phyloP scores from a whole-genome alignment of 495 filamentous ascomycete genomes.

The Talaromyces wortmannii region DNA sequence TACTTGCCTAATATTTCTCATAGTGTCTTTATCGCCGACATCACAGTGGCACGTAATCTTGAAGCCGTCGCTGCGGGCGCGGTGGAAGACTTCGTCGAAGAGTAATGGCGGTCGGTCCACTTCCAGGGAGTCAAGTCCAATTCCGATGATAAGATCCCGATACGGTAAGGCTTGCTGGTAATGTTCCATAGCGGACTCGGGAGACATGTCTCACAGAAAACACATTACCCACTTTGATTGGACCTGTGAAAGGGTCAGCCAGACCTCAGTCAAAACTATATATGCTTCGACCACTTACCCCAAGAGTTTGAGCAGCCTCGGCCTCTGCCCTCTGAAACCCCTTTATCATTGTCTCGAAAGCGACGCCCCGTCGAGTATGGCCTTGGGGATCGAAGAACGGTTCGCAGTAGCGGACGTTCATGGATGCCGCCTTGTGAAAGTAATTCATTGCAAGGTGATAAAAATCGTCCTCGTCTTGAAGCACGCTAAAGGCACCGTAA shows the following conservation, averaged over 20 bases:
- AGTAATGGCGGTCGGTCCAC: slow-evolving; percentile 29
- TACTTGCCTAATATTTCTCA: slow-evolving; percentile 25
- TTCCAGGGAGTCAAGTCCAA: slow-evolving; percentile 36
- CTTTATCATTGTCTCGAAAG: slow-evolving; percentile 20
- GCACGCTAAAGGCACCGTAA: slow-evolving; percentile 29
- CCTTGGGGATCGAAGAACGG: slow-evolving; percentile 19
- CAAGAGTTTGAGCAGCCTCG: slow-evolving; percentile 17
- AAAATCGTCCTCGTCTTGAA: slow-evolving; percentile 29
- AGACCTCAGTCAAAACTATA: too few species aligned
- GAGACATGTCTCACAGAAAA: slow-evolving; percentile 29
- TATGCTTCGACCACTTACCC: slow-evolving; percentile 1
- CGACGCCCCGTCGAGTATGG: slow-evolving; percentile 28
- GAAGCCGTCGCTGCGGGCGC: slow-evolving; percentile 27
- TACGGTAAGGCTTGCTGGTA: slow-evolving; percentile 20
- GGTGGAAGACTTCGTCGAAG: slow-evolving; percentile 26
- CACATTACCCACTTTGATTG: slow-evolving; percentile 31
- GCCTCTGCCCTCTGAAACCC: slow-evolving; percentile 26
- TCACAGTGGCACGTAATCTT: slow-evolving; percentile 37
- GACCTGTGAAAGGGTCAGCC: slow-evolving; percentile 2
- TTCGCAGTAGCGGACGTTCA: slow-evolving; percentile 8
- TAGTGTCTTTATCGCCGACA: slow-evolving; percentile 31
- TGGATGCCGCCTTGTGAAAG: slow-evolving; percentile 9
- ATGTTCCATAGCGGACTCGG: slow-evolving; percentile 14
- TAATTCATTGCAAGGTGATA: slow-evolving; percentile 36
- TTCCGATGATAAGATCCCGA: slow-evolving; percentile 17